Conservation (phyloP, 345 rosid species). For the Lepidium aucheri region DNA sequence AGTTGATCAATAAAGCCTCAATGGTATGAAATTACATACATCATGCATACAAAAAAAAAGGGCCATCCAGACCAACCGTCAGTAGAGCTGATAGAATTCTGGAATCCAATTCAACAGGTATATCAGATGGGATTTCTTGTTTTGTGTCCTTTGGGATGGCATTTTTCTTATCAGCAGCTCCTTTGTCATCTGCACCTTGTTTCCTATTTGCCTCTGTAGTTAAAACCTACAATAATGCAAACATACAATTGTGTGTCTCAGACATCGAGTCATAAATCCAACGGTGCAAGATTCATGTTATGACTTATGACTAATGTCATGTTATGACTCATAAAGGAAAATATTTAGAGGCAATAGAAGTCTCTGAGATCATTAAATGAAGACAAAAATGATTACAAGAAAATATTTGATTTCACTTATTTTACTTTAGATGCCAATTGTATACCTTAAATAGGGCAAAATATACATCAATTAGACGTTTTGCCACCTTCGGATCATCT, state of each 20-base stretch:
- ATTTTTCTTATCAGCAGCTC: constrained; percentile 21
- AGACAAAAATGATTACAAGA: not conserved
- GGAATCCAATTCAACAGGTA: constrained; percentile 88
- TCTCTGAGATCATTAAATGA: not conserved
- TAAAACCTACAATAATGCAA: constrained; percentile 46
- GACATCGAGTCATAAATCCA: not conserved
- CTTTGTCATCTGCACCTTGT: constrained; percentile 24
- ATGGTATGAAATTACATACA: not conserved
- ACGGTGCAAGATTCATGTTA: not conserved
- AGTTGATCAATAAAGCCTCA: not conserved
- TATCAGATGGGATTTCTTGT: constrained; percentile 34
- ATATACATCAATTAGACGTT: constrained; percentile 80
- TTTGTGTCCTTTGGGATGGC: constrained; percentile 32
- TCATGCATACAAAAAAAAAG: not conserved
- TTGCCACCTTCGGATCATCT: constrained; percentile 86
- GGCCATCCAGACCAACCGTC: constrained; percentile 41
- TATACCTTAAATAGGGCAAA: constrained; percentile 90
- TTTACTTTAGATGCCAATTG: not conserved
- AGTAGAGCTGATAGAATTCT: constrained; percentile 83
- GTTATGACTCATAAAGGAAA: not conserved
- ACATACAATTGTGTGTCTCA: constrained; percentile 5
- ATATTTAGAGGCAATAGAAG: not conserved
- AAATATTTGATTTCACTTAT: not conserved
- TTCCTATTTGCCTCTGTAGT: constrained; percentile 46
- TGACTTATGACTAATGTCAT: not conserved